phyloP scores from a whole-genome alignment of 2,329 filamentous ascomycete genomes.

The Pestalotiopsis sp. region DNA sequence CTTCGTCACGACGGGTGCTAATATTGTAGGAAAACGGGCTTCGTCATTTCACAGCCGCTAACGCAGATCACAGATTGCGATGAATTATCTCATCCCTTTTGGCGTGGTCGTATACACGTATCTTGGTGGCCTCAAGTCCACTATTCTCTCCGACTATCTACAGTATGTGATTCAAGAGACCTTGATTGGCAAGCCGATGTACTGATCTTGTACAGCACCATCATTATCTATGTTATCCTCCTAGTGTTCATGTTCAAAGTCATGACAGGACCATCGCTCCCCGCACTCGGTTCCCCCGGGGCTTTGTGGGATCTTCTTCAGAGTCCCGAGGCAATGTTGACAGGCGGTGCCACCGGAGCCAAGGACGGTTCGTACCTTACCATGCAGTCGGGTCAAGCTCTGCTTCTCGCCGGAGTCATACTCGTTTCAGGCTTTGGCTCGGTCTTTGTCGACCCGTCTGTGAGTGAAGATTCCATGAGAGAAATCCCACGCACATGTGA shows the following conservation, averaged over 20 bases:
- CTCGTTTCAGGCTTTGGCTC: slow-evolving; percentile 66
- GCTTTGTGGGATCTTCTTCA: slow-evolving; percentile 65
- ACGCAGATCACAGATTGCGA: slow-evolving; percentile 2
- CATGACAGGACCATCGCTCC: slow-evolving; percentile 64
- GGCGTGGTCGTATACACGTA: slow-evolving; percentile 15
- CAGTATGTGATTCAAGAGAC: background rate
- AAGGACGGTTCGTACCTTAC: slow-evolving; percentile 69
- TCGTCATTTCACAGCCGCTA: background rate
- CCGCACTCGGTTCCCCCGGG: slow-evolving; percentile 60
- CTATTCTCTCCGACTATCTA: slow-evolving; percentile 13
- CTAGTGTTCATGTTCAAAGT: slow-evolving; percentile 68
- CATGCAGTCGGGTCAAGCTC: slow-evolving; percentile 66
- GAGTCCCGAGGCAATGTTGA: slow-evolving; percentile 47
- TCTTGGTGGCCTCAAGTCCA: slow-evolving; percentile 14
- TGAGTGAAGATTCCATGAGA: background rate
- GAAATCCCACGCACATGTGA: background rate
- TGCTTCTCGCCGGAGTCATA: slow-evolving; percentile 73
- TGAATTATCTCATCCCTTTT: slow-evolving; percentile 15
- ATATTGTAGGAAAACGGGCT: background rate
- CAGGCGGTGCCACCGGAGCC: slow-evolving; percentile 60
- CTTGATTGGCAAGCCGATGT: background rate
- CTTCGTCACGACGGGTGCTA: slow-evolving; percentile 14
- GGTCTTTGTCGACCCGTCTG: slow-evolving; percentile 64
- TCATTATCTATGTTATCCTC: slow-evolving; percentile 46
- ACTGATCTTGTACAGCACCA: slow-evolving; percentile 2